These are phyloP conservation scores for Paratinospora sagittata DNA, from an alignment of 164 flowering plant species.

Conservation along the genomic window DNA sequence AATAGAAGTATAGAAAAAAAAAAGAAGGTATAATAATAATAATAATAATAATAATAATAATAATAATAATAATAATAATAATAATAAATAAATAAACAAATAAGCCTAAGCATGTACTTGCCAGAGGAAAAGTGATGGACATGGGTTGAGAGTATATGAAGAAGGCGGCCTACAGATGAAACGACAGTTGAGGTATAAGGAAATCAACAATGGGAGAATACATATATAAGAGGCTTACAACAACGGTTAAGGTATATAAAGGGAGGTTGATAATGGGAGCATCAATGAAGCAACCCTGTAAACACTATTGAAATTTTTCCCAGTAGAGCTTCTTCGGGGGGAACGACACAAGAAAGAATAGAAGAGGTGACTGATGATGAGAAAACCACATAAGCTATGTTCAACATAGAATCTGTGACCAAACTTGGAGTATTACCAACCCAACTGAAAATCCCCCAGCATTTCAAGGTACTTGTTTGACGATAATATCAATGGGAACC, in stretches of 20 bases:
- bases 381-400: constrained; percentile 7
- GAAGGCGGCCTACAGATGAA: background rate
- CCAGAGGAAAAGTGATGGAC: background rate
- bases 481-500: background rate
- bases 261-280: constrained; percentile 4
- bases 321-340: background rate
- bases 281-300: constrained; percentile 14
- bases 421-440: constrained; percentile 13
- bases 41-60: no score
- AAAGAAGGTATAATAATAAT: background rate
- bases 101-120: background rate
- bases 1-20: background rate
- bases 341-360: constrained; percentile 21
- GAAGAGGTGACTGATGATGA: constrained; percentile 5
- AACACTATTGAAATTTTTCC: background rate
- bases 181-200: background rate
- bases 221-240: background rate
- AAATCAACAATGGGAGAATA: background rate
- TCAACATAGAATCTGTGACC: constrained; percentile 14
- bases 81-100: background rate
- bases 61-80: no score
- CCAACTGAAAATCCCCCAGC: background rate
- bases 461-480: constrained; percentile 10
- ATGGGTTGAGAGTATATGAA: background rate
- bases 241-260: constrained; percentile 1